Evolutionary conservation across 768 basidiomycete genomes (phyloP).

Genomic region (Mycena haematopus): DNA sequence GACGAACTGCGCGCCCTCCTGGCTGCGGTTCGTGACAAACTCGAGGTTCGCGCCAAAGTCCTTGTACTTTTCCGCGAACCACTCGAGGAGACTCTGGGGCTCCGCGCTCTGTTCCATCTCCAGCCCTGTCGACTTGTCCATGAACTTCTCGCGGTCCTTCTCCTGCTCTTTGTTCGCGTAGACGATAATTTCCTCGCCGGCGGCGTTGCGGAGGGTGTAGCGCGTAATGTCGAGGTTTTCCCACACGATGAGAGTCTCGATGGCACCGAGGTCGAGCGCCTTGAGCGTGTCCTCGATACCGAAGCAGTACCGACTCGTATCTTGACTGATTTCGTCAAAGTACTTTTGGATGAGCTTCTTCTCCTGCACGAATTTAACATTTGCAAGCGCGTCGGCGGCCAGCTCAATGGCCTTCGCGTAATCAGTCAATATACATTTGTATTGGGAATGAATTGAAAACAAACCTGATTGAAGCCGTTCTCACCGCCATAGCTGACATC

Average conservation of each 20-base stretch:
- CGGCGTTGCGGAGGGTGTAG: constrained; percentile 89
- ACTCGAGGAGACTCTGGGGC: constrained; percentile 89
- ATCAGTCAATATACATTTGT: background rate
- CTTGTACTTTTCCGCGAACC: constrained; percentile 99
- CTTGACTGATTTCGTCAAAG: constrained; percentile 99
- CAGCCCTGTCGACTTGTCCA: constrained; percentile 90
- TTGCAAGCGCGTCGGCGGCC: constrained; percentile 92
- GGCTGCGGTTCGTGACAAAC: constrained; percentile 95
- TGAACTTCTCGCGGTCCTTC: constrained; percentile 93
- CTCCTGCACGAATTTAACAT: constrained; percentile 99
- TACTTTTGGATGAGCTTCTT: constrained; percentile 97
- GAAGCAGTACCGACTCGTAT: constrained; percentile 96
- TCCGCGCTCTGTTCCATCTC: constrained; percentile 94
- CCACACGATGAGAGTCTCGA: constrained; percentile 98
- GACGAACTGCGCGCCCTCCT: constrained; percentile 97
- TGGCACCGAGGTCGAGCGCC: constrained; percentile 93
- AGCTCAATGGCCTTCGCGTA: constrained; percentile 87
- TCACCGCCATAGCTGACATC: constrained; percentile 99
- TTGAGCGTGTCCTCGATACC: constrained; percentile 97
- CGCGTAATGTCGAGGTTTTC: constrained; percentile 95
- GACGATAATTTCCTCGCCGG: constrained; percentile 86
- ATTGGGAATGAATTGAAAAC: background rate
- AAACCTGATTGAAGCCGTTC: constrained; percentile 98
- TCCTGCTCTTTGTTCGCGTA: constrained; percentile 84
- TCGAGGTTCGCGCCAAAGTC: constrained; percentile 96